These are phyloP conservation scores for Eucalyptus tenuipes DNA, from an alignment of 345 rosid species.

Conservation along the genomic window DNA sequence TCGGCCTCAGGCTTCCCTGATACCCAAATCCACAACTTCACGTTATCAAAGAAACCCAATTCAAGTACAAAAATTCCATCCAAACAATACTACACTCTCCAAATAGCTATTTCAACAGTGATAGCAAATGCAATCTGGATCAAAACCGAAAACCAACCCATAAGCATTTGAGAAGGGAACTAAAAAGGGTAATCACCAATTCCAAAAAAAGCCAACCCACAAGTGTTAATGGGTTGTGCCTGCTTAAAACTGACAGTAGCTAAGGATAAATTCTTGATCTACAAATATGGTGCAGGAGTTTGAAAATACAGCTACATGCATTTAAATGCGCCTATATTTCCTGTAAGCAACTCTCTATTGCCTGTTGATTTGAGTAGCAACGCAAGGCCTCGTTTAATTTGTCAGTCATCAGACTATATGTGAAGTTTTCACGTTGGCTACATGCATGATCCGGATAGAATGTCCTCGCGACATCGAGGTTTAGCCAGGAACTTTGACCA, in stretches of 20 bases:
- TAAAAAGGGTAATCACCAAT: background rate
- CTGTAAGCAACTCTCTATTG: no score
- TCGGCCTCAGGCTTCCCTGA: constrained; percentile 76
- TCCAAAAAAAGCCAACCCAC: background rate
- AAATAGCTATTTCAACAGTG: background rate
- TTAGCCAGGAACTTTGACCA: no score
- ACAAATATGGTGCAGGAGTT: no score
- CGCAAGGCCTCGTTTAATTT: no score
- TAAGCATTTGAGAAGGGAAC: background rate
- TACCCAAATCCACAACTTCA: background rate
- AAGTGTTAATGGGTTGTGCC: background rate
- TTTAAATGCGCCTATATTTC: no score
- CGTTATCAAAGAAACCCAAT: background rate
- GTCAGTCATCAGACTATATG: no score
- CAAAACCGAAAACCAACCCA: background rate
- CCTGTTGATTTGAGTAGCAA: no score
- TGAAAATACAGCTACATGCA: no score
- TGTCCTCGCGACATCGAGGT: no score
- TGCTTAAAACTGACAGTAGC: background rate
- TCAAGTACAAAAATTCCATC: background rate
- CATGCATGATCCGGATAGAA: no score
- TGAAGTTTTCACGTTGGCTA: no score
- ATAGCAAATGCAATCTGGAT: background rate
- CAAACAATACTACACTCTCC: background rate
- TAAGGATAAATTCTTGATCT: no score